Evolutionary conservation across 345 rosid genomes (phyloP), one percentile per base, ranked within the genome.

Genomic region (Clarkia xantiana): DNA sequence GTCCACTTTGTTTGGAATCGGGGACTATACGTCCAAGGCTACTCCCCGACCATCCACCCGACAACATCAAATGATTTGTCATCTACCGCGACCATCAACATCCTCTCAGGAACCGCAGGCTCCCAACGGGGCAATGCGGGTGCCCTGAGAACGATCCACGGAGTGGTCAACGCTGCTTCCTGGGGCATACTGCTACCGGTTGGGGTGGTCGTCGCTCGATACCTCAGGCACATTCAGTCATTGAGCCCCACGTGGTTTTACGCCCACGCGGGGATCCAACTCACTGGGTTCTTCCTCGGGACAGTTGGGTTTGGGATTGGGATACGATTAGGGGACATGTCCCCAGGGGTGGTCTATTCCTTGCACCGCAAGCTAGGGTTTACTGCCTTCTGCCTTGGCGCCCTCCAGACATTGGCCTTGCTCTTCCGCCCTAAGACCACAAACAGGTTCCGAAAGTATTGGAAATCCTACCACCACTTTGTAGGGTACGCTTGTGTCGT

Each of bases 391-490:
- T 67, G 70, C 18, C 49, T 76, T 1, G 99, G 80, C 0, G 75
- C 67, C 0, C 54, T 87, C 16, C 99, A 91, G 62, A 91, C 95
- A 0, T 55, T 87, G 39, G 96, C 99, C 4, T 50, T 91, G 49
- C 60, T 91, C 41, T 87, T 91, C 29, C 65, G 95, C 71, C 96
- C 99, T 0, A 80, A 66, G 76, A 80, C 95, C 0, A 87, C 99
- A 0, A 76, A 84, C 66, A 80, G 78, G 72, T 87, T 76, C 53
- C 63, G 99, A 57, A 91, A 77, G 55, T 84, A 91, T 12, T 91
- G 99, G 96, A 91, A 91, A 68, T 84, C 95, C 1, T 91, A 91
- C 68, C 95, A 91, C 69, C 96, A 91, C 67, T 80, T 87, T 61
- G 96, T 91, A 0, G 96, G 98, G 65, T 84, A 91, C 18, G 76